Conservation (phyloP, 2,329 filamentous ascomycete species). For the Hymenoscyphus albidus region DNA sequence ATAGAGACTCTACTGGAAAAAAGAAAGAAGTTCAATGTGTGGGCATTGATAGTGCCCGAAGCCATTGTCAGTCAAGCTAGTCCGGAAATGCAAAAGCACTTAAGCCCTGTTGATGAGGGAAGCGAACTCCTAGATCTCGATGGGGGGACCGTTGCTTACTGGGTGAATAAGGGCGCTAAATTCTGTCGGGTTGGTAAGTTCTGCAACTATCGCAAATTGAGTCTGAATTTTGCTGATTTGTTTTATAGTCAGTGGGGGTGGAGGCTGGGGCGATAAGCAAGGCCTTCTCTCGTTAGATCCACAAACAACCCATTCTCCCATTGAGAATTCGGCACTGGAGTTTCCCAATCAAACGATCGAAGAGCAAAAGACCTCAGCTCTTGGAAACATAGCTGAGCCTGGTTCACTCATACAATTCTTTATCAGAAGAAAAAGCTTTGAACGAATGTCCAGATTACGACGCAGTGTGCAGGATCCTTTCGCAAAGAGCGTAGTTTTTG, state of each 20-base stretch:
- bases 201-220: background rate
- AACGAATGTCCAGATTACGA: slow-evolving; percentile 1
- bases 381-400: slow-evolving; percentile 55
- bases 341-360: slow-evolving; percentile 38
- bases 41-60: slow-evolving; percentile 64
- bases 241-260: slow-evolving; percentile 67
- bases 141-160: slow-evolving; percentile 21
- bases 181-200: slow-evolving; percentile 34
- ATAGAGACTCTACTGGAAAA: slow-evolving; percentile 41
- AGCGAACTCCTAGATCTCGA: background rate
- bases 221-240: slow-evolving; percentile 16
- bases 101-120: background rate
- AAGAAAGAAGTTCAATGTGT: slow-evolving; percentile 44
- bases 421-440: slow-evolving; percentile 18
- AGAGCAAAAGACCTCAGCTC: slow-evolving; percentile 35
- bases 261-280: slow-evolving; percentile 79
- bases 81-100: background rate
- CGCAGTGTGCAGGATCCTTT: background rate
- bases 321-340: slow-evolving; percentile 50
- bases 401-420: slow-evolving; percentile 68
- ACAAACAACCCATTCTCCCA: slow-evolving; percentile 49
- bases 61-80: background rate
- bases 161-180: slow-evolving; percentile 23
- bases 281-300: slow-evolving; percentile 77
- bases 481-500: slow-evolving; percentile 27